Evolutionary conservation across 148 eudicot species (phyloP), one percentile per base, ranked within the genome.

Genomic region (Gaultheria prostrata): DNA sequence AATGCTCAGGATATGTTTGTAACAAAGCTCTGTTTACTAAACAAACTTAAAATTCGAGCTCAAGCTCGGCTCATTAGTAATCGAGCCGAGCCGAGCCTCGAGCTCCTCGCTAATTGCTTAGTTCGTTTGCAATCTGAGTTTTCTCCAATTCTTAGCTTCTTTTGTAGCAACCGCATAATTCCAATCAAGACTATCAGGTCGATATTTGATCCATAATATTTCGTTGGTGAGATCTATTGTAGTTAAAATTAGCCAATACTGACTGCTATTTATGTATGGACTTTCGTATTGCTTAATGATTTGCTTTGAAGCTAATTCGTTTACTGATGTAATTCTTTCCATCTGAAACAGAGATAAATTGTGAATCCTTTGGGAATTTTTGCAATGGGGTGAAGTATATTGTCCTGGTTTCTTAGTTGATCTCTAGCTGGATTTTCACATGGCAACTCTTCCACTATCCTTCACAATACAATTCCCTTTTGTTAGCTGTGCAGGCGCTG

Each of bases 361-460:
- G 70, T 39, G 77, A 45, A 82, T 57, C 71, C 12, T 30, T 24
- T n/a, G 80, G 57, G 79, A 70, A 7, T 50, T 39, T 32, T 81
- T 59, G 56, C 10, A 7, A 63, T 53, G 48, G 57, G 82, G 39
- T 76, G 57, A 54, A 77, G 72, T 78, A 82, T 63, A 13, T 74
- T 56, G 72, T 67, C 82, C 79, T 79, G 51, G 43, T 9, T 67
- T 71, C 79, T 57, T 45, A 71, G 53, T 73, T 78, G 61, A 17
- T 63, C 56, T 57, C 82, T 80, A 18, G 51, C 83, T 53, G 56
- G 10, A 53, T 49, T 35, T 21, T 72, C 65, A 75, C 76, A 91
- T 94, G 98, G 91, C 92, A 49, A 88, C 80, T 54, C 82, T 88
- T 82, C 81, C 86, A 35, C 72, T 89, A 45, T 86, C 92, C 49